Conservation (phyloP, 1,284 basidiomycete species). For the Nidula niveotomentosa region DNA sequence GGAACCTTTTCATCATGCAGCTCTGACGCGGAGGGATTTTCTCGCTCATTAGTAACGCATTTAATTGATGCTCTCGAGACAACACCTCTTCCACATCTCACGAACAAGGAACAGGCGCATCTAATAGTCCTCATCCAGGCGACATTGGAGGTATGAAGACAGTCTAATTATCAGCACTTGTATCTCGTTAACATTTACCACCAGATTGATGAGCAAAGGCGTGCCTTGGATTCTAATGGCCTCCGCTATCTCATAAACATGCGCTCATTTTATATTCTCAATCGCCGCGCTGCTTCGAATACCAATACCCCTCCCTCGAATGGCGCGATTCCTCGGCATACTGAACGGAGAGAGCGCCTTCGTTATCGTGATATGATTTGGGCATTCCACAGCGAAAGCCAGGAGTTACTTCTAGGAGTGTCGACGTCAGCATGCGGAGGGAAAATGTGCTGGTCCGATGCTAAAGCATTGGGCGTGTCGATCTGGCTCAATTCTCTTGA, state of each 20-base stretch:
- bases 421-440: constrained; percentile 73
- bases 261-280: constrained; percentile 80
- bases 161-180: neutral
- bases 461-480: constrained; percentile 83
- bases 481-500: constrained; percentile 86
- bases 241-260: constrained; percentile 89
- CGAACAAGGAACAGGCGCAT: constrained; percentile 76
- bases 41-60: constrained; percentile 55
- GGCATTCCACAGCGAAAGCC: constrained; percentile 94
- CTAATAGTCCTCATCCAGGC: constrained; percentile 83
- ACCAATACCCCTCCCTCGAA: constrained; percentile 38
- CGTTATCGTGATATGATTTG: constrained; percentile 93
- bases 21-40: constrained; percentile 63
- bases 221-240: constrained; percentile 87
- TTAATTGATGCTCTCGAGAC: constrained; percentile 68
- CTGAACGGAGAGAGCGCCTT: constrained; percentile 66
- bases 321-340: constrained; percentile 35
- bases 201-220: constrained; percentile 84
- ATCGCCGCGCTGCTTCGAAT: constrained; percentile 50
- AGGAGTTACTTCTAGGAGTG: constrained; percentile 77
- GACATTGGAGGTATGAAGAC: constrained; percentile 62
- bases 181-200: constrained; percentile 1
- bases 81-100: constrained; percentile 67
- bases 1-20: constrained; percentile 35
- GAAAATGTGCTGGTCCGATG: constrained; percentile 89